phyloP scores from a whole-genome alignment of 306 rosid species.

The Rosa rugosa region DNA sequence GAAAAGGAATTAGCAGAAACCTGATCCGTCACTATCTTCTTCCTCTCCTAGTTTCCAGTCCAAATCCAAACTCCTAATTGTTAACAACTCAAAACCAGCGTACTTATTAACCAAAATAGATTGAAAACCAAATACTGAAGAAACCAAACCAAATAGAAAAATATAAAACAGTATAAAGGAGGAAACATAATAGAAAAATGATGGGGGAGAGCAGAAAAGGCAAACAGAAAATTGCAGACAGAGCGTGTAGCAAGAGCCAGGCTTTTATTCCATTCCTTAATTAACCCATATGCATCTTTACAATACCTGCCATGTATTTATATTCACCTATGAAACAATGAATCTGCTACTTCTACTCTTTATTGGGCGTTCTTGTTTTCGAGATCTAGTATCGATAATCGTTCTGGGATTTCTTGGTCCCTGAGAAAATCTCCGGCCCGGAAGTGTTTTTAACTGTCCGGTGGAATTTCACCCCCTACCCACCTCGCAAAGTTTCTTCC shows the following conservation, averaged over 20 bases:
- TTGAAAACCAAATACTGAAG: background rate
- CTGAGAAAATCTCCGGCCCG: conserved; percentile 35
- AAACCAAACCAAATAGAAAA: background rate
- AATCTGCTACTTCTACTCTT: conserved; percentile 15
- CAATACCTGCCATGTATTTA: background rate
- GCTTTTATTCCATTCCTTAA: background rate
- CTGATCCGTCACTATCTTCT: no score
- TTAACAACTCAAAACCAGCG: conserved; percentile 7
- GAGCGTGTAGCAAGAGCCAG: conserved; percentile 23
- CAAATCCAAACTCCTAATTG: conserved; percentile 9
- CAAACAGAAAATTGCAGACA: conserved; percentile 8
- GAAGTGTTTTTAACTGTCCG: conserved; percentile 14
- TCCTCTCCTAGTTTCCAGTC: no score
- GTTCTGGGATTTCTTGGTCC: conserved; percentile 39
- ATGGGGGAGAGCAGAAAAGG: background rate
- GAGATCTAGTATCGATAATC: conserved; percentile 43
- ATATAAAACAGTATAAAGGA: background rate
- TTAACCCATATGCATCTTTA: background rate
- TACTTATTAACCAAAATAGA: background rate
- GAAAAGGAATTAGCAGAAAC: no score
- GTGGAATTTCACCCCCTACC: background rate
- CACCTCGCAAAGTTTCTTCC: background rate
- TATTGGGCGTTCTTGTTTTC: conserved; percentile 30
- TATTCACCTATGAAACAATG: conserved; percentile 7
- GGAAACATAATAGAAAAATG: background rate